Conservation (phyloP, 2,329 filamentous ascomycete genomes). For the Xylaria digitata region DNA sequence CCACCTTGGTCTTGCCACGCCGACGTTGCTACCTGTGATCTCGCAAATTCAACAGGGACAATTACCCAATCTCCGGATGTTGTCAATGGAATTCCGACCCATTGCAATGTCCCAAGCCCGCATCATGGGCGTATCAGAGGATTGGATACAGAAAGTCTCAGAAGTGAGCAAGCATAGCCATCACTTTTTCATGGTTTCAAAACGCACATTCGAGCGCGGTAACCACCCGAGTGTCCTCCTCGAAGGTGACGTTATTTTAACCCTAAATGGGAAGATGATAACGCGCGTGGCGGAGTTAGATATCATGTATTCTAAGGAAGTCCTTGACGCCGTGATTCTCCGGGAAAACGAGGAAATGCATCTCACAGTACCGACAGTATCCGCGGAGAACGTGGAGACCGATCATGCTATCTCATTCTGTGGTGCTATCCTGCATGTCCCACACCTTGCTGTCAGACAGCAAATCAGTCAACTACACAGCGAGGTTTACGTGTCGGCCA, state of each 20-base stretch:
- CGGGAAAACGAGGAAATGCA: conserved; percentile 83
- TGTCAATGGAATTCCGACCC: conserved; percentile 93
- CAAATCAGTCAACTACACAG: conserved; percentile 97
- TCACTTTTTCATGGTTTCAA: conserved; percentile 98
- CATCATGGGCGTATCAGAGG: conserved; percentile 95
- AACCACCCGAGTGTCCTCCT: conserved; percentile 69
- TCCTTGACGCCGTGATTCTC: conserved; percentile 86
- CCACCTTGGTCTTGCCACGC: conserved; percentile 90
- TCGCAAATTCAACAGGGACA: conserved; percentile 83
- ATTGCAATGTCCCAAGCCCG: conserved; percentile 97
- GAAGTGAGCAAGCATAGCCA: conserved; percentile 90
- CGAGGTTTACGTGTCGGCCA: conserved; percentile 93
- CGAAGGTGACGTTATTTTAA: conserved; percentile 93
- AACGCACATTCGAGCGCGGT: conserved; percentile 76
- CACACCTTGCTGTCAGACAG: conserved; percentile 95
- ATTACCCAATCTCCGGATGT: conserved; percentile 84
- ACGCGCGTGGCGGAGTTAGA: conserved; percentile 94
- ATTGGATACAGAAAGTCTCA: conserved; percentile 93
- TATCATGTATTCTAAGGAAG: conserved; percentile 91
- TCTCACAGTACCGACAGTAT: conserved; percentile 84
- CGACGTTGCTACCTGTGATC: conserved; percentile 88
- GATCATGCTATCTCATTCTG: conserved; percentile 94
- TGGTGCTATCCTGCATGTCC: conserved; percentile 90
- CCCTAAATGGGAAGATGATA: conserved; percentile 89
- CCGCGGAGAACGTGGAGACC: conserved; percentile 91